phyloP scores from a whole-genome alignment of 805 yeast genomes.

The Metschnikowia baotianmanensis region DNA sequence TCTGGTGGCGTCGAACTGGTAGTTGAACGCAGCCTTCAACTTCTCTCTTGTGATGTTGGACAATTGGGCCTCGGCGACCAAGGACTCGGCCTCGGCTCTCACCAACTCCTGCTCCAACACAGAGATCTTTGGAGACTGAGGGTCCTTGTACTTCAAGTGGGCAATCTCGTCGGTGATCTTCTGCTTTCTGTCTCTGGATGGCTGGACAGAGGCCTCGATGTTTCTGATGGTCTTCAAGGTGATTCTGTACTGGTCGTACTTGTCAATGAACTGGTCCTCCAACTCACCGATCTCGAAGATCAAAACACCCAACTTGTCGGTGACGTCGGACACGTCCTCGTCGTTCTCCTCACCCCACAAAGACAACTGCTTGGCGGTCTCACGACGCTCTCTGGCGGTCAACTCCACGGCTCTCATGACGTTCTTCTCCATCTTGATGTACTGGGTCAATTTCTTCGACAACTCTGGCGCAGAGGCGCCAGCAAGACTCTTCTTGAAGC shows the following conservation, averaged over 20 bases:
- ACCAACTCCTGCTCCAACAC: constrained; percentile 97
- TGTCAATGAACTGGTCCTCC: constrained; percentile 97
- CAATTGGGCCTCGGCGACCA: constrained; percentile 98
- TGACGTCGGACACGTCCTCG: constrained; percentile 94
- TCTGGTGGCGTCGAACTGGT: constrained; percentile 93
- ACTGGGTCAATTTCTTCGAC: constrained; percentile 84
- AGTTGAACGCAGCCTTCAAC: constrained; percentile 94
- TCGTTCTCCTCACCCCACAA: constrained; percentile 98
- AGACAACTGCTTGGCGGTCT: constrained; percentile 95
- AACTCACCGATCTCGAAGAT: constrained; percentile 96
- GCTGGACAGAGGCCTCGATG: constrained; percentile 97
- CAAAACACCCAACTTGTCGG: constrained; percentile 95
- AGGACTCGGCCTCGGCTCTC: constrained; percentile 98
- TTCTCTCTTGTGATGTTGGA: constrained; percentile 98
- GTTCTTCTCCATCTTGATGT: constrained; percentile 95
- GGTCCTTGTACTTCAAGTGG: constrained; percentile 96
- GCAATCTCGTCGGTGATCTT: constrained; percentile 98
- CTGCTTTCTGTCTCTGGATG: constrained; percentile 96
- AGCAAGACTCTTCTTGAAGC: constrained; percentile 79
- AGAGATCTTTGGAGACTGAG: constrained; percentile 92
- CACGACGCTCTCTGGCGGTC: constrained; percentile 90
- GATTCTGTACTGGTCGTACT: constrained; percentile 96
- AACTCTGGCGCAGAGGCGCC: constrained; percentile 94
- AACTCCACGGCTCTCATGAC: constrained; percentile 92
- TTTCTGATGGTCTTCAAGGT: constrained; percentile 92